phyloP scores from a whole-genome alignment of 164 flowering plant species.

The Umbilicus rupestris region DNA sequence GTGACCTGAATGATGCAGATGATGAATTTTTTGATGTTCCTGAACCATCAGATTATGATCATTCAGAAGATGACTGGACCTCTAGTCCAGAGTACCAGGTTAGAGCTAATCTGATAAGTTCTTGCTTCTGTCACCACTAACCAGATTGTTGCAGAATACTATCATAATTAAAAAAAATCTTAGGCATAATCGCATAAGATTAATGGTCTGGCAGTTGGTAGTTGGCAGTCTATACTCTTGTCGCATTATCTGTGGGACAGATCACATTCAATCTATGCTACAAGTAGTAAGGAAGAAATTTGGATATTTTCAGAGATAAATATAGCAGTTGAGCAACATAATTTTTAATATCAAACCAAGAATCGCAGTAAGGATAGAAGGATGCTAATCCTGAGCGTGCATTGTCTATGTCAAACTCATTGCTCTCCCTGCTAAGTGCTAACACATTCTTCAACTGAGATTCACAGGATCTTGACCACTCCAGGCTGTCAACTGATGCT shows the following conservation, averaged over 20 bases:
- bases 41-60: constrained; percentile 26
- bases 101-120: constrained; percentile 19
- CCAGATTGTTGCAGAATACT: not conserved
- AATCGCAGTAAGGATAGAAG: not conserved
- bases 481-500: constrained; percentile 26
- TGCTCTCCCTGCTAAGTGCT: not conserved
- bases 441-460: not conserved
- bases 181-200: too few species aligned
- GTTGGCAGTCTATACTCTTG: not conserved
- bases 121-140: not conserved
- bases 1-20: constrained; percentile 28
- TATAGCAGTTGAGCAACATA: too few species aligned
- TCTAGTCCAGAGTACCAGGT: constrained; percentile 17
- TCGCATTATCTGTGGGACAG: not conserved
- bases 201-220: too few species aligned
- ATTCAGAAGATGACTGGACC: constrained; percentile 27
- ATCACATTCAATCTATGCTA: not conserved
- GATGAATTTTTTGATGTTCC: constrained; percentile 54
- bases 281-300: not conserved
- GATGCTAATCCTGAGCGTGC: not conserved
- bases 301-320: too few species aligned
- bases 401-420: not conserved
- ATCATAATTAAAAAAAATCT: not conserved
- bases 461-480: constrained; percentile 15
- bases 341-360: too few species aligned